phyloP scores from a whole-genome alignment of 2,329 filamentous ascomycete species.

The Oidium heveae region DNA sequence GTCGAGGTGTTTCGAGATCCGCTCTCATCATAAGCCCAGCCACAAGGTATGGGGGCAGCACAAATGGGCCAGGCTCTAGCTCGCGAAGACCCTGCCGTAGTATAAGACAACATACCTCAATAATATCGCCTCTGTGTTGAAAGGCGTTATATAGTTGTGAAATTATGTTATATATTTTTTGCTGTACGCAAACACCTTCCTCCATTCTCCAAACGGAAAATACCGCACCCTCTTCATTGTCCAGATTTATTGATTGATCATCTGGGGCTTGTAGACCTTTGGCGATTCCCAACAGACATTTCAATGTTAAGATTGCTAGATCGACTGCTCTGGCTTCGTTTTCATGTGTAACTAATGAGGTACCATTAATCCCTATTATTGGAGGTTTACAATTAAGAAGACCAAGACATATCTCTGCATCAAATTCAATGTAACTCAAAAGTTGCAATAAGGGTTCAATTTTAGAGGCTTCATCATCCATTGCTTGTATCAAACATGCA shows the following conservation, averaged over 20 bases:
- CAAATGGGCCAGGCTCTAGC: conserved; percentile 48
- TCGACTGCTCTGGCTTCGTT: conserved; percentile 12
- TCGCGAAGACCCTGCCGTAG: conserved; percentile 55
- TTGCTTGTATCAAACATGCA: conserved; percentile 48
- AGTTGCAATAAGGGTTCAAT: conserved; percentile 29
- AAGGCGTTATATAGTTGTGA: conserved; percentile 26
- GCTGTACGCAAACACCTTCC: conserved; percentile 23
- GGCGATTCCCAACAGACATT: conserved; percentile 44
- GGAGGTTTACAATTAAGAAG: background rate
- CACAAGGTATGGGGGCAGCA: conserved; percentile 41
- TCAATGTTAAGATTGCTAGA: conserved; percentile 23
- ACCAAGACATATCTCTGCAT: conserved; percentile 22
- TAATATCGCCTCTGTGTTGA: conserved; percentile 35
- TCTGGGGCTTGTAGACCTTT: conserved; percentile 44
- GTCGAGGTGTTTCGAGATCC: conserved; percentile 31
- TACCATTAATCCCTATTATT: background rate
- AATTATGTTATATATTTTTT: conserved; percentile 25
- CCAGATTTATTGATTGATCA: conserved; percentile 43
- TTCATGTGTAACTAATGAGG: conserved; percentile 5
- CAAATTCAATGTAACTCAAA: conserved; percentile 33
- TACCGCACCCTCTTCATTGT: conserved; percentile 19
- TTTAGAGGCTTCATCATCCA: conserved; percentile 30
- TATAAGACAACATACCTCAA: conserved; percentile 46
- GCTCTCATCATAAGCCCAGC: conserved; percentile 38
- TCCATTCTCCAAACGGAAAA: conserved; percentile 23